phyloP scores from a whole-genome alignment of 2,329 filamentous ascomycete genomes.

The Elsinoe australis region DNA sequence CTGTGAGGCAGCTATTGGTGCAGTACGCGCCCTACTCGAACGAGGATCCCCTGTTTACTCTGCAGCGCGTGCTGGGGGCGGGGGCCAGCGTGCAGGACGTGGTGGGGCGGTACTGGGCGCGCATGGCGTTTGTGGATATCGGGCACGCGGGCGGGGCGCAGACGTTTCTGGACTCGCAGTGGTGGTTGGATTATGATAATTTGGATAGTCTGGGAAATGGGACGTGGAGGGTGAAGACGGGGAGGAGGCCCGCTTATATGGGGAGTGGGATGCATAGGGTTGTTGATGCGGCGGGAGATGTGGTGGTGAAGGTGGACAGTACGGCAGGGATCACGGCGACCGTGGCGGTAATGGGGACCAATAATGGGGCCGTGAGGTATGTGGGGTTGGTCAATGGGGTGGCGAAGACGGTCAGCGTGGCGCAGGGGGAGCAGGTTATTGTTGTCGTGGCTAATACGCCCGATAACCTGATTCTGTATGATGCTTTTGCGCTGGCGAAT shows the following conservation, averaged over 20 bases:
- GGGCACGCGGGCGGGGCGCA: conserved; percentile 38
- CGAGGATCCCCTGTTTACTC: conserved; percentile 44
- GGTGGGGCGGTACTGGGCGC: conserved; percentile 46
- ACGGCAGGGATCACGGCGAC: conserved; percentile 36
- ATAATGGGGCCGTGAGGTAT: conserved; percentile 22
- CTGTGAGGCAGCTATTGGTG: conserved; percentile 29
- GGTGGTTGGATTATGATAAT: conserved; percentile 37
- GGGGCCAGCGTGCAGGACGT: conserved; percentile 32
- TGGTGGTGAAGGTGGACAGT: conserved; percentile 31
- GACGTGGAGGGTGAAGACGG: conserved; percentile 39
- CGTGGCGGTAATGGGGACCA: conserved; percentile 33
- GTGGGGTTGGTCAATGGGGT: neutral
- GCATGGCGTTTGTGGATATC: conserved; percentile 48
- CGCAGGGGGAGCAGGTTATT: conserved; percentile 38
- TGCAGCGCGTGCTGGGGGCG: conserved; percentile 35
- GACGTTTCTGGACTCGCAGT: conserved; percentile 33
- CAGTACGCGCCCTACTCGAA: conserved; percentile 41
- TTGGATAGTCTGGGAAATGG: conserved; percentile 33
- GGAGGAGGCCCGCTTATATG: conserved; percentile 42
- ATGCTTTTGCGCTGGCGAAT: conserved; percentile 35
- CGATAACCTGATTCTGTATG: conserved; percentile 37
- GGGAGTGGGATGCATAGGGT: conserved; percentile 45
- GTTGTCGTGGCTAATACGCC: conserved; percentile 46
- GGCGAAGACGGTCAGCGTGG: conserved; percentile 26
- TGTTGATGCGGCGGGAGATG: conserved; percentile 27